Evolutionary conservation across 208 protist species (phyloP).

Genomic region (Trypanosoma cruzi): DNA sequence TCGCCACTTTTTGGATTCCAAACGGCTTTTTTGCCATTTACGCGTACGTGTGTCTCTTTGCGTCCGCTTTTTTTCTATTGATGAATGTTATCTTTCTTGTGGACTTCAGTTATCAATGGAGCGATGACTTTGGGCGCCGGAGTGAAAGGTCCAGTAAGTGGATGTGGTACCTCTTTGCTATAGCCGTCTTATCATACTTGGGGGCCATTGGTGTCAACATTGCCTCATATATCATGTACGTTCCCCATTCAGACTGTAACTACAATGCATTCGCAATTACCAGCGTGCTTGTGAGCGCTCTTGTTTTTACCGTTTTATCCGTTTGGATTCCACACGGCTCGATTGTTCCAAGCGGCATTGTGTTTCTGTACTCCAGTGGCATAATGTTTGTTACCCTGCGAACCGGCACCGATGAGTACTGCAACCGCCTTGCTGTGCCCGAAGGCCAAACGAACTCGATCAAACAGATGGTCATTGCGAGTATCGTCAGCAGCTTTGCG

Average conservation of each 20-base stretch:
- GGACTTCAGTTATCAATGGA: slow-evolving; percentile 95
- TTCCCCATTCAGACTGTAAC: slow-evolving; percentile 82
- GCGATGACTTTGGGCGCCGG: slow-evolving; percentile 89
- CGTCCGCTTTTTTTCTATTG: slow-evolving; percentile 80
- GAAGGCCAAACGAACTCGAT: slow-evolving; percentile 33
- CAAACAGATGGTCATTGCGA: slow-evolving; percentile 65
- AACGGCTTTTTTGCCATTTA: slow-evolving; percentile 86
- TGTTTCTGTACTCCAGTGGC: slow-evolving; percentile 89
- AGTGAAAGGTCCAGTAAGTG: slow-evolving; percentile 82
- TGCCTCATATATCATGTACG: slow-evolving; percentile 77
- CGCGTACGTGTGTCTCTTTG: slow-evolving; percentile 84
- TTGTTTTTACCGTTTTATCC: slow-evolving; percentile 82
- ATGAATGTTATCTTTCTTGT: slow-evolving; percentile 94
- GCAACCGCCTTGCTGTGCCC: slow-evolving; percentile 56
- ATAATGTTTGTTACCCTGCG: slow-evolving; percentile 91
- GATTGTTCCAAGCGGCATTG: slow-evolving; percentile 91
- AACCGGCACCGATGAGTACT: slow-evolving; percentile 50
- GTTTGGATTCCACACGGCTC: slow-evolving; percentile 88
- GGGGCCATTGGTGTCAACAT: slow-evolving; percentile 49
- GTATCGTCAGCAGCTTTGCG: slow-evolving; percentile 60
- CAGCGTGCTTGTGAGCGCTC: slow-evolving; percentile 66
- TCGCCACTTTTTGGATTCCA: slow-evolving; percentile 76
- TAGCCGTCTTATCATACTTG: slow-evolving; percentile 52
- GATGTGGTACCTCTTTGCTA: slow-evolving; percentile 82
- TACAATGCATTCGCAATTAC: slow-evolving; percentile 87